phyloP scores from a whole-genome alignment of 1,139 yeast species.

The Wickerhamomyces sp. region DNA sequence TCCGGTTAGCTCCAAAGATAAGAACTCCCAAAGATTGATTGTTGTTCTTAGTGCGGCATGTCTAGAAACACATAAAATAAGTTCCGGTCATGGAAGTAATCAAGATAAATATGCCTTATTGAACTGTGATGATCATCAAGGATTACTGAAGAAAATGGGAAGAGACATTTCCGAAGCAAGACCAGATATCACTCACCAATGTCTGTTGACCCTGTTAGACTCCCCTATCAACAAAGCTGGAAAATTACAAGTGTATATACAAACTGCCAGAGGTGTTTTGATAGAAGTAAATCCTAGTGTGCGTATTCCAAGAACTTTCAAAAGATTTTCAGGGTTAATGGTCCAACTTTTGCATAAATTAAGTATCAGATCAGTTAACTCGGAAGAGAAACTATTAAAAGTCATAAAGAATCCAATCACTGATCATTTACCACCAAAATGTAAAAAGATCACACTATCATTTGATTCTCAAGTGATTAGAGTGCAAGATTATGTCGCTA shows the following conservation, averaged over 20 bases:
- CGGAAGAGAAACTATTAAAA: conserved; percentile 87
- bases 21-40: conserved; percentile 74
- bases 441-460: conserved; percentile 90
- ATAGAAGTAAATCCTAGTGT: conserved; percentile 95
- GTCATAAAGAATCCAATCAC: conserved; percentile 96
- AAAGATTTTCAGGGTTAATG: conserved; percentile 96
- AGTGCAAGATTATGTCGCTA: conserved; percentile 83
- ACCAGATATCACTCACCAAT: conserved; percentile 96
- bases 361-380: conserved; percentile 88
- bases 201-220: conserved; percentile 86
- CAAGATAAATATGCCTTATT: conserved; percentile 90
- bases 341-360: conserved; percentile 90
- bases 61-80: conserved; percentile 86
- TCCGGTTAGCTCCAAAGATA: conserved; percentile 77
- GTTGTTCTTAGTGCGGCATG: conserved; percentile 95
- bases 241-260: conserved; percentile 90
- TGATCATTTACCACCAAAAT: conserved; percentile 93
- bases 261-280: conserved; percentile 90
- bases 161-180: conserved; percentile 97
- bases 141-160: conserved; percentile 89
- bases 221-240: conserved; percentile 98
- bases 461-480: conserved; percentile 85
- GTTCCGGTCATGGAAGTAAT: conserved; percentile 60
- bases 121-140: conserved; percentile 98
- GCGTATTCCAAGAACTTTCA: conserved; percentile 96